These are phyloP conservation scores for Parascedosporium putredinis DNA, from an alignment of 2,329 filamentous ascomycete genomes.

Conservation along the genomic window DNA sequence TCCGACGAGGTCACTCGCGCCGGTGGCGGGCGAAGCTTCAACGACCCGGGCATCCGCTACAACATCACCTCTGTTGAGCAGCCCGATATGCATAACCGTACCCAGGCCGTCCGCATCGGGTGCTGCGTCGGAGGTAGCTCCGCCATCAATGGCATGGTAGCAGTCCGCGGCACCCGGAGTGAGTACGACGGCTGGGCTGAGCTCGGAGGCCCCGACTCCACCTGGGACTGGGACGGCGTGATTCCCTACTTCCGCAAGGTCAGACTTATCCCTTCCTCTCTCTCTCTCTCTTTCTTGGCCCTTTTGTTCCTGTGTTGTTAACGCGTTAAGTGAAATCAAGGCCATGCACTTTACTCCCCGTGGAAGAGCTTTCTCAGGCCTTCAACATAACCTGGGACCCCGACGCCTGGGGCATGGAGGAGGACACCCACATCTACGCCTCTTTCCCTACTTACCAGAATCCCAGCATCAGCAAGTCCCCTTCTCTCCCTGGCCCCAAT, in stretches of 20 bases:
- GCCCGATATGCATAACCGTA: constrained; percentile 16
- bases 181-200: constrained; percentile 34
- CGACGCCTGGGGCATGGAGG: constrained; percentile 15
- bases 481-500: background rate
- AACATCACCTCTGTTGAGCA: constrained; percentile 21
- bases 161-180: constrained; percentile 22
- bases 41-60: constrained; percentile 14
- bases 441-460: constrained; percentile 14
- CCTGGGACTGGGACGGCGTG: constrained; percentile 25
- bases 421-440: constrained; percentile 14
- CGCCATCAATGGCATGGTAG: constrained; percentile 27
- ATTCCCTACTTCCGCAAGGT: constrained; percentile 34
- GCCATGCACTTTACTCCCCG: constrained; percentile 13
- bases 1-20: constrained; percentile 14
- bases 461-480: constrained; percentile 5
- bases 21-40: constrained; percentile 12
- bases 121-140: constrained; percentile 28
- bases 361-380: constrained; percentile 11
- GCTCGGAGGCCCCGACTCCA: constrained; percentile 29
- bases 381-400: constrained; percentile 18
- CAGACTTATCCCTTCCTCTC: too few relatives aligned
- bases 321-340: background rate
- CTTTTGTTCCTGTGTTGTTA: background rate
- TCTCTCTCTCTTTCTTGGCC: too few relatives aligned
- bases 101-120: constrained; percentile 19